Evolutionary conservation across 768 basidiomycete species (phyloP), one percentile per base, ranked within the genome.

Genomic region (Mycena haematopus): DNA sequence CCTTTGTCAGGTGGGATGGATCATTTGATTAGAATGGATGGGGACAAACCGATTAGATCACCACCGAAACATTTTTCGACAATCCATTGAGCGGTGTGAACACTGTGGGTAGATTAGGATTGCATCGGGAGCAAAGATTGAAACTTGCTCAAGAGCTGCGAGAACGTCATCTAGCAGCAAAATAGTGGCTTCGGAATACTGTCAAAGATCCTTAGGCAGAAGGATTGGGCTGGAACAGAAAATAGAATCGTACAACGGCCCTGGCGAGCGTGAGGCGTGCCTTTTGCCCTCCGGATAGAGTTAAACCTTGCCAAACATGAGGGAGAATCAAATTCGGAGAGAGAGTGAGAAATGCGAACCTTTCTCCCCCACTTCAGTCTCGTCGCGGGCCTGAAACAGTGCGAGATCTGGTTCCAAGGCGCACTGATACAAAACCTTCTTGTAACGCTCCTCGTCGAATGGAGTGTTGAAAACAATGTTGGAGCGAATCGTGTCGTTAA

Each of bases 391-490:
- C 14, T 89, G 76, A 35, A 94, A 84, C 58, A 91, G 75, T 35
- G 85, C 80, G 3, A 94, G 75, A 71, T 95, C 93, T 3, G 82
- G 80, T 62, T 89, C 87, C 44, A 95, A 77, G 56, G 86, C 91
- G 22, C 92, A 87, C 71, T 92, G 91, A 15, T 82, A 75, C 44
- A 96, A 74, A 2, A 89, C 91, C 70, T 87, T 84, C 80, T 88
- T 87, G 72, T 96, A 96, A 13, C 89, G 82, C 60, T 83, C 85
- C 71, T 92, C 88, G 49, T 96, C 90, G 62, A 86, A 93, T 0
- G 86, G 82, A 19, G 85, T 77, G 35, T 92, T 92, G 63, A 96
- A 96, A 47, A 90, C 73, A 62, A 96, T 90, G 69, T 96, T 96
- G 47, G 92, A 89, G 71, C 77, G 79, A 56, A 92, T 90, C 0